A percentile compares a stretch with the other conserved stretches of the same genome.
These are phyloP conservation scores for Pseudonitzschia multistriata DNA, from an alignment of 108 stramenopile genomes.

Conservation along the genomic window DNA sequence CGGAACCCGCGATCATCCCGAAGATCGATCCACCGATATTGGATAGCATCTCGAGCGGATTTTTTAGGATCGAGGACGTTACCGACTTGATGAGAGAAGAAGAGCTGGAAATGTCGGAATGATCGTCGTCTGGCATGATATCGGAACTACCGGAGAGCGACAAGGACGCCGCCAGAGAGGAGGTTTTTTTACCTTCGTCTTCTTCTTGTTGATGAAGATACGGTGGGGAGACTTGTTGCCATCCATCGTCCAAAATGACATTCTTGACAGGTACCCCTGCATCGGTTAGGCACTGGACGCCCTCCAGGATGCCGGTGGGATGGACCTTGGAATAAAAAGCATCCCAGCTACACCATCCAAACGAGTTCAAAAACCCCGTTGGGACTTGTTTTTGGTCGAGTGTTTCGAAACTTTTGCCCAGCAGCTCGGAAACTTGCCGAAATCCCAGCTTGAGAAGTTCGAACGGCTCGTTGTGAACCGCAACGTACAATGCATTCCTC, in stretches of 20 bases:
- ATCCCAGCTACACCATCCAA: slow-evolving; percentile 85
- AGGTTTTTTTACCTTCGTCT: neutral
- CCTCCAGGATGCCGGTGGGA: slow-evolving; percentile 39
- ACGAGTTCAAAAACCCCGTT: slow-evolving; percentile 35
- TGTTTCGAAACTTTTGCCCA: slow-evolving; percentile 25
- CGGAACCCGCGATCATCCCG: slow-evolving; percentile 18
- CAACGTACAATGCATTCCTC: slow-evolving; percentile 42
- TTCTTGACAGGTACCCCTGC: slow-evolving; percentile 38
- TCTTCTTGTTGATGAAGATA: slow-evolving; percentile 10
- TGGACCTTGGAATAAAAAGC: slow-evolving; percentile 60
- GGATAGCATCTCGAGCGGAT: neutral
- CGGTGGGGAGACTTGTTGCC: slow-evolving; percentile 44
- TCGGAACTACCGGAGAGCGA: slow-evolving; percentile 6
- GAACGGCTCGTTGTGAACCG: slow-evolving; percentile 38
- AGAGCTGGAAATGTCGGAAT: neutral
- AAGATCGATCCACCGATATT: slow-evolving; percentile 3
- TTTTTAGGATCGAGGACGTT: neutral
- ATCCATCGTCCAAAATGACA: slow-evolving; percentile 52
- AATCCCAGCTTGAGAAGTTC: slow-evolving; percentile 32
- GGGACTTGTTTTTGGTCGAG: slow-evolving; percentile 37
- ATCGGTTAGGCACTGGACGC: slow-evolving; percentile 25
- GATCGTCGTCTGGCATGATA: neutral
- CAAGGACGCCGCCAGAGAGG: neutral
- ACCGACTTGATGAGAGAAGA: neutral
- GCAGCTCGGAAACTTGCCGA: slow-evolving; percentile 31